Evolutionary conservation across 2,329 filamentous ascomycete species (phyloP), one percentile per base, ranked within the genome.

Genomic region (Botrytis cinerea): DNA sequence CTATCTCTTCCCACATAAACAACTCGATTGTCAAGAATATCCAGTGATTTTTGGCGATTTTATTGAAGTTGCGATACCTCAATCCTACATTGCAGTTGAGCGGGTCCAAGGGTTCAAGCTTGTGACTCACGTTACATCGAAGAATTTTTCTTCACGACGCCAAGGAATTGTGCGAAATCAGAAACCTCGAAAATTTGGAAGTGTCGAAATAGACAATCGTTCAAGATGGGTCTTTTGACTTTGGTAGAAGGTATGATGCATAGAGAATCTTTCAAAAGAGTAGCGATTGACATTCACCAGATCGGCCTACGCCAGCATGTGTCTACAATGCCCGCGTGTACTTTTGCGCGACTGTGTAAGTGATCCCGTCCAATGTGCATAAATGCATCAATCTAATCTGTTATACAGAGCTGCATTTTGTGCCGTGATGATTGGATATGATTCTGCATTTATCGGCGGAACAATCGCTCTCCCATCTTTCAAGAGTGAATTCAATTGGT

Each of bases 241-340:
- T 82, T 88, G 71, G 84, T 85, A 61, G 87, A 89, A 80, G 87
- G 89, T 80, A 81, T 86, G 82, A 85, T 76, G 77, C 78, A 73
- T 66, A 84, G 70, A 83, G 87, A 48, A 74, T 57, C 61, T 71
- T 92, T 75, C 88, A 85, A 1, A 85, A 32, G 60, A 40, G n/a
- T 25, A 28, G 35, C 20, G 2, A 46, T 35, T 66, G 48, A 68
- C 32, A 72, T 62, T 46, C 4, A 63, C 60, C 46, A 75, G 78
- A 79, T 69, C 75, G 78, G n/a, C 77, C 78, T 59, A 79, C 78
- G 7, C 77, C 77, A 25, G 62, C 74, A 51, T 75, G 74, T 59
- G 74, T 79, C 54, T 79, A 79, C 74, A 79, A 79, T 46, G 63
- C 64, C 7, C 75, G 78, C 28, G 74, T 78, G 32, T 79, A 79